Evolutionary conservation across 2,329 filamentous ascomycete species (phyloP).

Genomic region (Monilinia polystroma): DNA sequence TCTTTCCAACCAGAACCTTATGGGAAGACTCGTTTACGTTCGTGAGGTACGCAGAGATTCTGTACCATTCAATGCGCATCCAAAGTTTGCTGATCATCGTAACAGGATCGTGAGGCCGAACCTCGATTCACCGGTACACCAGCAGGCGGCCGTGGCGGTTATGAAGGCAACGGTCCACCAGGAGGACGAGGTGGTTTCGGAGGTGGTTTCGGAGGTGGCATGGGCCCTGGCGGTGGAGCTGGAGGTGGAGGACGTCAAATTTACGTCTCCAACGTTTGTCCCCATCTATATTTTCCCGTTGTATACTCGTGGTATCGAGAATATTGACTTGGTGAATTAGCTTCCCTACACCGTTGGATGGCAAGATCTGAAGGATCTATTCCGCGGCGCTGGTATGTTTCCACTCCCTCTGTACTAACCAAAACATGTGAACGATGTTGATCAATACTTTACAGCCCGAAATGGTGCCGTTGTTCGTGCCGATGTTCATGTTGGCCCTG

Average conservation of each 20-base stretch:
- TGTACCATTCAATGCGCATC: slow-evolving; percentile 4
- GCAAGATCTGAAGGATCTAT: slow-evolving; percentile 98
- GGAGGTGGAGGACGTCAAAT: slow-evolving; percentile 79
- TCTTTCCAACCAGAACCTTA: slow-evolving; percentile 98
- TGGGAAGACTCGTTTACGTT: slow-evolving; percentile 98
- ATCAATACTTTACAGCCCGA: slow-evolving; percentile 46
- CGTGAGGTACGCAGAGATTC: slow-evolving; percentile 68
- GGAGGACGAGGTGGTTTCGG: slow-evolving; percentile 23
- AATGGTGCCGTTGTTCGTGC: slow-evolving; percentile 85
- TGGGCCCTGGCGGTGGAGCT: slow-evolving; percentile 54
- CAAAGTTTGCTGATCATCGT: slow-evolving; percentile 22
- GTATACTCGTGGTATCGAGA: slow-evolving; percentile 35
- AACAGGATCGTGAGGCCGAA: slow-evolving; percentile 92
- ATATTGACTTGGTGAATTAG: slow-evolving; percentile 53
- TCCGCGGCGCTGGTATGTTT: slow-evolving; percentile 90
- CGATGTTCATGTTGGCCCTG: slow-evolving; percentile 88
- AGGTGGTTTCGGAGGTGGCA: slow-evolving; percentile 44
- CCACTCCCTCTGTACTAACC: slow-evolving; percentile 35
- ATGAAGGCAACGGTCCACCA: slow-evolving; percentile 35
- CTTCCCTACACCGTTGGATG: slow-evolving; percentile 96
- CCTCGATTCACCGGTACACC: slow-evolving; percentile 83
- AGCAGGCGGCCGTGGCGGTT: slow-evolving; percentile 61
- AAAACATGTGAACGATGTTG: slow-evolving; percentile 32
- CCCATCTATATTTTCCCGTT: slow-evolving; percentile 39
- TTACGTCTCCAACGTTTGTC: slow-evolving; percentile 96